These are phyloP conservation scores for Metarhizium humberi DNA, from an alignment of 2,329 filamentous ascomycete genomes.

Conservation along the genomic window DNA sequence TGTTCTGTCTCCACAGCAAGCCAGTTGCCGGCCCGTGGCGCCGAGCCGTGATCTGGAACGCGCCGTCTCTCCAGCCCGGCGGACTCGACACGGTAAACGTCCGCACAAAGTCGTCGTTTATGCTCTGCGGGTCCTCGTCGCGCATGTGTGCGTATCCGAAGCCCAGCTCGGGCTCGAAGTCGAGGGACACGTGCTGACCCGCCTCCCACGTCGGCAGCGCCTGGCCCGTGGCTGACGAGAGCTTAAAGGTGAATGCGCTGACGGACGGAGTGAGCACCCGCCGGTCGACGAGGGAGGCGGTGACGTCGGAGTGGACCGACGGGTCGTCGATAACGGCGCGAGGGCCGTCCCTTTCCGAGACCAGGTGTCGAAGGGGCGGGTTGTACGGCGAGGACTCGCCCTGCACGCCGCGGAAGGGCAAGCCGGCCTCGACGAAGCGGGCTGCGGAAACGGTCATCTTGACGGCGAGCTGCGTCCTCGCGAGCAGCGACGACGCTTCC, in stretches of 20 bases:
- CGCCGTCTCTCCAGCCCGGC: slow-evolving; percentile 24
- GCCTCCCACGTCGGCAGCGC: too few relatives aligned
- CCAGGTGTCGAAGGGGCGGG: too few relatives aligned
- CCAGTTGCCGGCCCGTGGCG: slow-evolving; percentile 31
- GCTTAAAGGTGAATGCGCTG: too few relatives aligned
- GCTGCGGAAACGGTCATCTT: slow-evolving; percentile 53
- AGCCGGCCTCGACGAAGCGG: slow-evolving; percentile 52
- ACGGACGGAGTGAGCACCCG: too few relatives aligned
- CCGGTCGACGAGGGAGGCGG: too few relatives aligned
- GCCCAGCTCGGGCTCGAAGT: slow-evolving; percentile 43
- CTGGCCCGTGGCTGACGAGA: too few relatives aligned
- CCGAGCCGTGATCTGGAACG: slow-evolving; percentile 63
- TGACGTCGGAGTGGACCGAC: too few relatives aligned
- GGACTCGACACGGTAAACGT: slow-evolving; percentile 73
- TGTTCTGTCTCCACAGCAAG: slow-evolving; percentile 51
- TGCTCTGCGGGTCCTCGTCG: slow-evolving; percentile 64
- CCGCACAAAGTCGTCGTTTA: slow-evolving; percentile 78
- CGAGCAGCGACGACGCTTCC: slow-evolving; percentile 52
- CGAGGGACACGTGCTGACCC: too few relatives aligned
- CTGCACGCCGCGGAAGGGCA: slow-evolving; percentile 24
- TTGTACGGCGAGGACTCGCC: too few relatives aligned
- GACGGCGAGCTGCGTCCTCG: slow-evolving; percentile 64
- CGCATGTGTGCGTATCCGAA: slow-evolving; percentile 64
- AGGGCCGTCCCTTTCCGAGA: too few relatives aligned
- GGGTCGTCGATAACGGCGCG: too few relatives aligned